phyloP scores from a whole-genome alignment of 1,284 basidiomycete species.

The Austropuccinia psidii region DNA sequence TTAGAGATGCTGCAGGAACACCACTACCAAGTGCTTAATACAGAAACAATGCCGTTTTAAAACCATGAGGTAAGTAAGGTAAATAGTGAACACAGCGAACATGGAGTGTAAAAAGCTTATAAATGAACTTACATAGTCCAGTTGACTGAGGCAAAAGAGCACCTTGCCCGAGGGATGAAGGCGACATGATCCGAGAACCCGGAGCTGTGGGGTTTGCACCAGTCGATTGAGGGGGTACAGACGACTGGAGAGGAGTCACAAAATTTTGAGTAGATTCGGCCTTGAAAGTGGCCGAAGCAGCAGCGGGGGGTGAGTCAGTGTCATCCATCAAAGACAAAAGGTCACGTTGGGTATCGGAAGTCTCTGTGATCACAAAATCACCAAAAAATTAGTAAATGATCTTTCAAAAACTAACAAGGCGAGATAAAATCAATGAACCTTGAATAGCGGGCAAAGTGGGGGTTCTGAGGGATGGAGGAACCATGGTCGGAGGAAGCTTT shows the following conservation, averaged over 20 bases:
- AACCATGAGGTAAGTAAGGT: neutral
- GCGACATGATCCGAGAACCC: constrained; percentile 36
- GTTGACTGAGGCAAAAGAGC: constrained; percentile 5
- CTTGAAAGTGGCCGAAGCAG: constrained; percentile 22
- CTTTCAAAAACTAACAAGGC: constrained; percentile 40
- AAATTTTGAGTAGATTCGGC: constrained; percentile 34
- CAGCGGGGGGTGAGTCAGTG: constrained; percentile 58
- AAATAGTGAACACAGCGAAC: neutral
- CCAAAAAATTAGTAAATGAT: constrained; percentile 41
- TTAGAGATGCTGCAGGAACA: neutral
- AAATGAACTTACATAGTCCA: constrained; percentile 21
- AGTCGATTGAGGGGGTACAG: constrained; percentile 1
- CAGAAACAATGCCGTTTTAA: too few relatives aligned
- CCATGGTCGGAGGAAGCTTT: constrained; percentile 61
- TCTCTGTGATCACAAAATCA: constrained; percentile 42
- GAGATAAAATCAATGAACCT: constrained; percentile 38
- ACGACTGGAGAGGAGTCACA: neutral
- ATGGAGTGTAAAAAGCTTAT: neutral
- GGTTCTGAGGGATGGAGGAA: constrained; percentile 71
- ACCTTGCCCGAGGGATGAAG: neutral
- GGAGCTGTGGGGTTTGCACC: constrained; percentile 36
- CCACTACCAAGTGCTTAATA: neutral
- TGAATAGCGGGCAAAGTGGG: constrained; percentile 29
- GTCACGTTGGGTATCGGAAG: constrained; percentile 48
- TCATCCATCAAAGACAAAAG: constrained; percentile 57